These are phyloP conservation scores for Epithemia pelagica DNA, from an alignment of 108 stramenopile species.

Conservation along the genomic window DNA sequence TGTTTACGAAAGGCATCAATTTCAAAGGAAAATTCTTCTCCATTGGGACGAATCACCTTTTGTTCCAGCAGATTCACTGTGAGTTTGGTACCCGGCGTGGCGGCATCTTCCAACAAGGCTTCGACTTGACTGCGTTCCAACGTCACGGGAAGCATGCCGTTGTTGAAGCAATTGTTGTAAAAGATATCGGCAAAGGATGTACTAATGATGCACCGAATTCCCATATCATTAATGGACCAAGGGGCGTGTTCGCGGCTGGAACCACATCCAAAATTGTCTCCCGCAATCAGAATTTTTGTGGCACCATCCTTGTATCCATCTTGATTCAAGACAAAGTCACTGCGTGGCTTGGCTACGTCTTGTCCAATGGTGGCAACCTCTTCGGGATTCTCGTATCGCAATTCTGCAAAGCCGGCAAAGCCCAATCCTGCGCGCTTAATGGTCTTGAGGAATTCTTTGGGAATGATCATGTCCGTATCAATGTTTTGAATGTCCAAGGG, in stretches of 20 bases:
- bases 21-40: conserved; percentile 74
- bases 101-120: conserved; percentile 60
- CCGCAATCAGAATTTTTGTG: conserved; percentile 80
- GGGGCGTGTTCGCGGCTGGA: conserved; percentile 92
- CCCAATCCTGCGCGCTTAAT: conserved; percentile 90
- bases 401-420: conserved; percentile 89
- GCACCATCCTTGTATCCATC: conserved; percentile 51
- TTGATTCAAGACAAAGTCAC: conserved; percentile 85
- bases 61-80: conserved; percentile 83
- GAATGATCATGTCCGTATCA: conserved; percentile 97
- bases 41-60: conserved; percentile 82
- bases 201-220: conserved; percentile 84
- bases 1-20: conserved; percentile 87
- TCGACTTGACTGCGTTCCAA: conserved; percentile 71
- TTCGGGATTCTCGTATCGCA: conserved; percentile 84
- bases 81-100: conserved; percentile 63
- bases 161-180: conserved; percentile 97
- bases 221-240: conserved; percentile 92
- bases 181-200: conserved; percentile 94
- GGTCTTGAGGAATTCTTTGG: conserved; percentile 93
- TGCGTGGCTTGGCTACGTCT: conserved; percentile 61
- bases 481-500: conserved; percentile 91
- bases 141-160: conserved; percentile 90
- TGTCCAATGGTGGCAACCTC: conserved; percentile 81
- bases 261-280: conserved; percentile 93